Conservation (phyloP, 345 rosid genomes). For the Conringia planisiliqua region DNA sequence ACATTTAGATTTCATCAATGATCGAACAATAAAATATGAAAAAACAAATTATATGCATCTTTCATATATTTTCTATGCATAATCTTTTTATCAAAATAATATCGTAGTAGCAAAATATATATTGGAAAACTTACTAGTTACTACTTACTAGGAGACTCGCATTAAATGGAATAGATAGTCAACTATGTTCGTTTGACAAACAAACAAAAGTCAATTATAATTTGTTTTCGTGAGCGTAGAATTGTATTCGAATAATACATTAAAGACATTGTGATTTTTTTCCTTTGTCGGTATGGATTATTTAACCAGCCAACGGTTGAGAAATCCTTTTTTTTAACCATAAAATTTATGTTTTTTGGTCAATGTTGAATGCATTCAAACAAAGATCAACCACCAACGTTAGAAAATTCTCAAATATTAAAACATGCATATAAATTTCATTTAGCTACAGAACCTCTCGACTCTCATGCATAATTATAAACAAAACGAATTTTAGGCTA, state of each 20-base stretch:
- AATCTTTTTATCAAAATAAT: too few relatives aligned
- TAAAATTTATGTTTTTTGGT: background rate
- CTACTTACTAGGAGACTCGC: background rate
- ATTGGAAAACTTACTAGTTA: background rate
- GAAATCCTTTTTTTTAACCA: background rate
- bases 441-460: background rate
- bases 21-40: background rate
- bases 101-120: too few relatives aligned
- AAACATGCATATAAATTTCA: background rate
- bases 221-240: background rate
- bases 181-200: background rate
- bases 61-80: background rate
- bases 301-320: background rate
- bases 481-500: background rate
- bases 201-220: background rate
- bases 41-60: background rate
- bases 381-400: constrained; percentile 17
- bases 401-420: background rate
- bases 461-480: background rate
- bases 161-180: background rate
- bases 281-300: background rate
- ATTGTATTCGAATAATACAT: background rate
- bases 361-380: background rate
- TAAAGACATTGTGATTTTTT: background rate
- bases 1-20: background rate